A percentile compares a stretch with the other conserved stretches of the same genome.
Evolutionary conservation across 768 basidiomycete genomes (phyloP).

Genomic region (Panaeolus papilionaceus): DNA sequence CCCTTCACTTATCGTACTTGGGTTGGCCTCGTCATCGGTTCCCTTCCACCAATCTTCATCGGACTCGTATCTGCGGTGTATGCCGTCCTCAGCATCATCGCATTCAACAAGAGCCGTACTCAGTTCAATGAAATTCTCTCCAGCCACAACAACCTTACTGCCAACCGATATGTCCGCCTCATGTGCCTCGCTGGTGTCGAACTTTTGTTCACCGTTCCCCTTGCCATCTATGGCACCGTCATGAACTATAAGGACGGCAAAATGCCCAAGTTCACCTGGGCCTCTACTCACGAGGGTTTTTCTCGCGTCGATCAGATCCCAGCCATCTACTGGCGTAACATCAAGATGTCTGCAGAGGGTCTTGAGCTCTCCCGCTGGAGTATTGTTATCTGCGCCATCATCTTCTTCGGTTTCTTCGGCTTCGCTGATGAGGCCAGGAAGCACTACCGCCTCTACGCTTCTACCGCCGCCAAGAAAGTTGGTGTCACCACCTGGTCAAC

Average conservation of each 20-base stretch:
- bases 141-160: conserved; percentile 47
- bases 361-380: conserved; percentile 58
- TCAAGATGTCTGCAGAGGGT: conserved; percentile 23
- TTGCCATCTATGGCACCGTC: conserved; percentile 45
- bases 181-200: conserved; percentile 59
- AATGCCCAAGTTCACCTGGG: conserved; percentile 50
- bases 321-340: conserved; percentile 46
- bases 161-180: conserved; percentile 58
- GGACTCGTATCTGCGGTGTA: conserved; percentile 46
- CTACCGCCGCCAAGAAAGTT: conserved; percentile 45
- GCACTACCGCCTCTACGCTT: conserved; percentile 51
- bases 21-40: conserved; percentile 50
- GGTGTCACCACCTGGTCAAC: conserved; percentile 25
- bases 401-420: conserved; percentile 75
- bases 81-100: conserved; percentile 44
- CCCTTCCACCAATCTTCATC: conserved; percentile 46
- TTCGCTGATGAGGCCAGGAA: conserved; percentile 65
- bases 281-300: conserved; percentile 54
- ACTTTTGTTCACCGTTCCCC: conserved; percentile 51
- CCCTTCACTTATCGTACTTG: conserved; percentile 56
- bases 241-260: conserved; percentile 40
- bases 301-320: conserved; percentile 49
- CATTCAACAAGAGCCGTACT: conserved; percentile 46
- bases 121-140: conserved; percentile 51
- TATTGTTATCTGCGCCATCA: conserved; percentile 50